Evolutionary conservation across 2,329 filamentous ascomycete genomes (phyloP).

Genomic region (Diaporthe sp.): DNA sequence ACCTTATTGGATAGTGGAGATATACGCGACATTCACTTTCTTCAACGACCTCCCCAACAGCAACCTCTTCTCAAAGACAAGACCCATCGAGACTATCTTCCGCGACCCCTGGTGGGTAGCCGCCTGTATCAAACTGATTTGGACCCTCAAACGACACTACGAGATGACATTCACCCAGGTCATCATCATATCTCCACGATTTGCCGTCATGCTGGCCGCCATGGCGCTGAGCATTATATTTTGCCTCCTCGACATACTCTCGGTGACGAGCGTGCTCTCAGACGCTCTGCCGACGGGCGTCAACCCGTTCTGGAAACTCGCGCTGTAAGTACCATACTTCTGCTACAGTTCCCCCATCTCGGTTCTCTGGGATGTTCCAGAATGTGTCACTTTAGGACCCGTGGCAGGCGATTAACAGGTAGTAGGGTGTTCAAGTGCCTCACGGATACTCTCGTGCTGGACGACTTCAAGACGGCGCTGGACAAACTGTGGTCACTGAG

Average conservation of each 20-base stretch:
- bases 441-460: constrained; percentile 74
- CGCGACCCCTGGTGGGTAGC: constrained; percentile 78
- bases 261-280: constrained; percentile 64
- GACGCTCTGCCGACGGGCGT: constrained; percentile 58
- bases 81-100: constrained; percentile 33
- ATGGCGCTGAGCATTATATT: constrained; percentile 73
- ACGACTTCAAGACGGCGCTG: constrained; percentile 75
- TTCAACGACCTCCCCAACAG: constrained; percentile 52
- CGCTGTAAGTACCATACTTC: too few relatives aligned
- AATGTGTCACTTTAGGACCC: too few relatives aligned
- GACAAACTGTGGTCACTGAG: constrained; percentile 47
- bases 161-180: constrained; percentile 69
- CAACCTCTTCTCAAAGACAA: constrained; percentile 29
- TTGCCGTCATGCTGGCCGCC: constrained; percentile 70
- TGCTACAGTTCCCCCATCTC: too few relatives aligned
- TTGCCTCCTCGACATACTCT: constrained; percentile 71
- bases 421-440: constrained; percentile 78
- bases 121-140: constrained; percentile 70
- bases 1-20: constrained; percentile 75
- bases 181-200: constrained; percentile 71
- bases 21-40: constrained; percentile 74
- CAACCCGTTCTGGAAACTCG: constrained; percentile 74
- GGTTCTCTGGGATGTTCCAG: too few relatives aligned
- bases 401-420: too few relatives aligned
- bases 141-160: constrained; percentile 73